Evolutionary conservation across 208 protist genomes (phyloP).

Genomic region (Trypanosoma melophagium): DNA sequence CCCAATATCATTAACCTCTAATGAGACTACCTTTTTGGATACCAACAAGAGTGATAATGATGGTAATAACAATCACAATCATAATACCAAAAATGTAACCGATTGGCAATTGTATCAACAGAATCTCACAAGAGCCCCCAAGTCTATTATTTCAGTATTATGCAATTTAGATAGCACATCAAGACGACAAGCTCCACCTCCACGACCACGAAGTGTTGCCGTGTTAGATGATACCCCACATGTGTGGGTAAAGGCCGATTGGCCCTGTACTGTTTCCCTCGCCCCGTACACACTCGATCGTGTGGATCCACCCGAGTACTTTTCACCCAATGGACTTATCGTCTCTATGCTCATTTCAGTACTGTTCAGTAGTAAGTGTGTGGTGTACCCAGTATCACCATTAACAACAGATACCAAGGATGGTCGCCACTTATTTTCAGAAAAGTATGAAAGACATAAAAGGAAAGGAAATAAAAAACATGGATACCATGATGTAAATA

Average conservation of each 20-base stretch:
- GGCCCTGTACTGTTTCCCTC: conserved; percentile 58
- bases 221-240: conserved; percentile 79
- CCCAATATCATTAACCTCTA: not conserved
- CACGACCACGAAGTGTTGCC: conserved; percentile 48
- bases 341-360: conserved; percentile 45
- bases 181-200: not conserved
- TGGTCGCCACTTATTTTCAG: no score
- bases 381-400: conserved; percentile 36
- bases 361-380: conserved; percentile 47
- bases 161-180: conserved; percentile 25
- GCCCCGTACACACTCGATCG: conserved; percentile 70
- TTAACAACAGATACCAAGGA: no score
- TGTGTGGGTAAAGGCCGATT: conserved; percentile 67
- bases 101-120: not conserved
- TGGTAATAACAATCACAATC: not conserved
- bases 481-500: not conserved
- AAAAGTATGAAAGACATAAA: not conserved
- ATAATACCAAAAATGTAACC: not conserved
- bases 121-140: conserved; percentile 6
- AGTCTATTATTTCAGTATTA: conserved; percentile 27
- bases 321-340: conserved; percentile 37
- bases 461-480: not conserved
- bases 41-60: not conserved
- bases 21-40: not conserved
- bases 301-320: conserved; percentile 62